Evolutionary conservation across 1,284 basidiomycete species (phyloP), one percentile per base, ranked within the genome.

Genomic region (Vanrija sp.): DNA sequence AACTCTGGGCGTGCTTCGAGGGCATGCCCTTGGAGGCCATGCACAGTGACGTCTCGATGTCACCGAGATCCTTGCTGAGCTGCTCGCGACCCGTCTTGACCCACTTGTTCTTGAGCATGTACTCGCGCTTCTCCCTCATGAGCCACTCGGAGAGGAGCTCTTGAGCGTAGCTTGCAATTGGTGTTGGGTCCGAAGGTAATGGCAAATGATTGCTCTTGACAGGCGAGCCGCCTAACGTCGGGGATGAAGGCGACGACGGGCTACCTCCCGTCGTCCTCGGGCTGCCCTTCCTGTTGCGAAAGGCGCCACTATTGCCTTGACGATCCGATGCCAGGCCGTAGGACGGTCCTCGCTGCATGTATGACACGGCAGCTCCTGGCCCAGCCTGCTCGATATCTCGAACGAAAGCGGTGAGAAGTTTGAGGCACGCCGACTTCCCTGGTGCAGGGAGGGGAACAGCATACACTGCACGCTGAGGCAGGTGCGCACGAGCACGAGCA

Each of bases 71-170:
- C 50, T 71, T 73, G 19, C 67, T 58, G 0, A 77, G 58, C 39
- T 66, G 64, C 14, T 74, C 73, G 9, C 73, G 64, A 1, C 75
- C 75, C 3, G 66, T 62, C 49, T 74, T 74, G 21, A 65, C 67
- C 74, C 74, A 77, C 59, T 73, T 74, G 47, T 62, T 63, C 46
- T 71, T 72, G n/a, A 70, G 53, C 68, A 76, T 77, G 54, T 72
- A 67, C 34, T 77, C 75, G 34, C 75, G 65, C 62, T 75, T 77
- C 56, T 77, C 75, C 23, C 74, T 62, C 1, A 68, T 68, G 19
- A 74, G 48, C 40, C 58, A 77, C 54, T 77, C 75, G 5, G 71
- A 74, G 10, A 75, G 43, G 18, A 77, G 60, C 55, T 77, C 75
- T 26, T 72, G 56, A 0, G 72, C 62, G 52, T 69, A 77, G 38